Percentiles rank a stretch among this genome's conserved stretches.
Evolutionary conservation across 208 protist species (phyloP).

Genomic region (Naegleria lovaniensis): DNA sequence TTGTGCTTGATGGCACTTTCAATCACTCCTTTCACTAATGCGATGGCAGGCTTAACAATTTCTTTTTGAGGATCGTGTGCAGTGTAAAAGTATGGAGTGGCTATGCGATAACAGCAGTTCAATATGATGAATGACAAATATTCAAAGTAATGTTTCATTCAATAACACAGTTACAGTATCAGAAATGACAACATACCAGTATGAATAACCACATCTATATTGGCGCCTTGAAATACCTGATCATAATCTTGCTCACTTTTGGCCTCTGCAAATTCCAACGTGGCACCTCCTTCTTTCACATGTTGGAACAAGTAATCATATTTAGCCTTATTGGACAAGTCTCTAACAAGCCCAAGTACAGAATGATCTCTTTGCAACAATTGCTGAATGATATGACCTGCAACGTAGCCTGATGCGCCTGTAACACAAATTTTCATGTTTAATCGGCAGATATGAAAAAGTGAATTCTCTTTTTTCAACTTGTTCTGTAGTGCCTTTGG

Average conservation of each 20-base stretch:
- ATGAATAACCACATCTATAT: neutral
- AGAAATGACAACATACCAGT: too few relatives aligned
- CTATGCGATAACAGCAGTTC: too few relatives aligned
- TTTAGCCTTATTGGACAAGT: neutral
- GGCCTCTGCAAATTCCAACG: neutral
- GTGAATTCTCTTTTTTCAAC: too few relatives aligned
- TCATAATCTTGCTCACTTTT: neutral
- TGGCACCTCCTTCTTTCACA: neutral
- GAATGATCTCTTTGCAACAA: neutral
- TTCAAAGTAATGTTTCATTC: too few relatives aligned
- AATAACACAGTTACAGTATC: too few relatives aligned
- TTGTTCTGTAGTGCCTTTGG: too few relatives aligned
- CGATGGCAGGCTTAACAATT: neutral
- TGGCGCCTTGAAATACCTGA: neutral
- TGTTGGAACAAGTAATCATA: neutral
- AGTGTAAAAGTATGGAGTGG: neutral
- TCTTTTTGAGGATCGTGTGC: neutral
- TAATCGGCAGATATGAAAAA: too few relatives aligned
- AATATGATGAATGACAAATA: too few relatives aligned
- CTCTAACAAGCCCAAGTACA: neutral
- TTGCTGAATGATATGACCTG: neutral
- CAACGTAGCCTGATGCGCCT: neutral
- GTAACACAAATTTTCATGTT: constrained; percentile 1
- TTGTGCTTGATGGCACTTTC: neutral
- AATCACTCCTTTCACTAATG: neutral